phyloP scores from a whole-genome alignment of 2,329 filamentous ascomycete species.

The Coleophoma cylindrospora region DNA sequence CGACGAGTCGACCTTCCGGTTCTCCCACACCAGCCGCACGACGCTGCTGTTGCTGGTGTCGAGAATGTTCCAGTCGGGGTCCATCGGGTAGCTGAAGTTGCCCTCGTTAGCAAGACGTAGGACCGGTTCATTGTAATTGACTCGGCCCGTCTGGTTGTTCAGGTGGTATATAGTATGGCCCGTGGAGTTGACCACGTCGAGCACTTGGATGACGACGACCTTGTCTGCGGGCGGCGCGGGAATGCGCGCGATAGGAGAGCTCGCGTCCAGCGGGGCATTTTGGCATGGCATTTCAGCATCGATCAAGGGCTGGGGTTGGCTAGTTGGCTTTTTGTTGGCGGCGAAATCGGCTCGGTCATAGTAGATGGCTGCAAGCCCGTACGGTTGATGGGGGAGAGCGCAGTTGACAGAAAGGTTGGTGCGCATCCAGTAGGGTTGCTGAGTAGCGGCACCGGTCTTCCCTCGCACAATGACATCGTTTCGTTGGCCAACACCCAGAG shows the following conservation, averaged over 20 bases:
- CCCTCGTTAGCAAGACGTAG: conserved; percentile 36
- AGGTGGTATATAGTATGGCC: conserved; percentile 4
- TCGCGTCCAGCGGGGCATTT: conserved; percentile 50
- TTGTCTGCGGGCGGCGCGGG: conserved; percentile 19
- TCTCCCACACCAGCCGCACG: conserved; percentile 36
- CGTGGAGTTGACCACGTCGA: conserved; percentile 26
- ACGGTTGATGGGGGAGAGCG: conserved; percentile 40
- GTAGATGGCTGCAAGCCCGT: conserved; percentile 58
- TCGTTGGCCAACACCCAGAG: conserved; percentile 44
- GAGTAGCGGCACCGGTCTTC: conserved; percentile 28
- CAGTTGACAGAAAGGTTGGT: conserved; percentile 43
- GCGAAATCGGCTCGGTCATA: conserved; percentile 53
- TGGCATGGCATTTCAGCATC: conserved; percentile 44
- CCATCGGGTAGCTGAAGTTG: conserved; percentile 40
- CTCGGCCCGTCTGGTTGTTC: conserved; percentile 7
- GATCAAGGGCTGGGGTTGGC: conserved; percentile 40
- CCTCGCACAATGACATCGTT: conserved; percentile 34
- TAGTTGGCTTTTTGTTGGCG: conserved; percentile 36
- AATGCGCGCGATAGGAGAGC: conserved; percentile 41
- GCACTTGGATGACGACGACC: conserved; percentile 27
- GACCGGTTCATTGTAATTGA: conserved; percentile 17
- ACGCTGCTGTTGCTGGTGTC: conserved; percentile 44
- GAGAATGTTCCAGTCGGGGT: conserved; percentile 44
- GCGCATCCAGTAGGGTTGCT: conserved; percentile 54
- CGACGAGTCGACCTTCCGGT: too few species aligned